Evolutionary conservation across 2,329 filamentous ascomycete species (phyloP).

Genomic region (Chrysoporthe deuterocubensis): DNA sequence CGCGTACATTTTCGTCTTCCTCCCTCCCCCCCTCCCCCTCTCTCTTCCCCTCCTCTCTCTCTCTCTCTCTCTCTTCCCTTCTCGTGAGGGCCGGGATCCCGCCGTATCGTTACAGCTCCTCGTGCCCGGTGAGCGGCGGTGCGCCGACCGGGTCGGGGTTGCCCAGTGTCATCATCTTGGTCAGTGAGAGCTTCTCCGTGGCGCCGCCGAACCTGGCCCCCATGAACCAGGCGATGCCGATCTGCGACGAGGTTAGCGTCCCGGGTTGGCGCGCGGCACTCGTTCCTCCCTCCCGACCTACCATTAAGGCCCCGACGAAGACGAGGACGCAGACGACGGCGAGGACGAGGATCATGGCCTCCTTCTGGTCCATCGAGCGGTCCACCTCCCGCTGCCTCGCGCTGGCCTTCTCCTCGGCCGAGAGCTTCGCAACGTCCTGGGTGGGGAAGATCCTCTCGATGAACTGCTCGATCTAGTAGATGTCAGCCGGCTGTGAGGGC

Average conservation of each 20-base stretch:
- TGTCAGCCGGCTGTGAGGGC: slow-evolving; percentile 29
- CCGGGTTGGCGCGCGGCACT: slow-evolving; percentile 2
- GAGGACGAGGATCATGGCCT: slow-evolving; percentile 67
- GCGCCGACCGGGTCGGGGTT: slow-evolving; percentile 28
- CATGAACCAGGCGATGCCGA: slow-evolving; percentile 76
- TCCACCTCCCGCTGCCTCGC: slow-evolving; percentile 37
- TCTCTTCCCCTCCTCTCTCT: slow-evolving; percentile 4
- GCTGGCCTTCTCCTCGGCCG: slow-evolving; percentile 44
- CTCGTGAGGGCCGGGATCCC: slow-evolving; percentile 19
- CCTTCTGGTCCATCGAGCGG: slow-evolving; percentile 55
- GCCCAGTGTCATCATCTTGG: slow-evolving; percentile 22
- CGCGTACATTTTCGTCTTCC: slow-evolving; percentile 17
- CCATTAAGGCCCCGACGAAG: slow-evolving; percentile 78
- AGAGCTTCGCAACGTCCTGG: slow-evolving; percentile 70
- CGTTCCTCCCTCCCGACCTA: slow-evolving; percentile 49
- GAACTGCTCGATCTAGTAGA: slow-evolving; percentile 81
- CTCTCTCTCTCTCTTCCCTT: background rate
- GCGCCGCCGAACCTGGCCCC: slow-evolving; percentile 83
- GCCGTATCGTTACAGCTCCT: slow-evolving; percentile 38
- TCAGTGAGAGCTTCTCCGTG: slow-evolving; percentile 52
- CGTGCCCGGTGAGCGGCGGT: slow-evolving; percentile 25
- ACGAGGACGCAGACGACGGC: slow-evolving; percentile 71
- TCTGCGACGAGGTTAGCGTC: slow-evolving; percentile 49
- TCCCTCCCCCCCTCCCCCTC: slow-evolving; percentile 2
- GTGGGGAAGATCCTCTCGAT: slow-evolving; percentile 92